Conservation (phyloP, 208 protist species). For the Acanthamoeba healyi region DNA sequence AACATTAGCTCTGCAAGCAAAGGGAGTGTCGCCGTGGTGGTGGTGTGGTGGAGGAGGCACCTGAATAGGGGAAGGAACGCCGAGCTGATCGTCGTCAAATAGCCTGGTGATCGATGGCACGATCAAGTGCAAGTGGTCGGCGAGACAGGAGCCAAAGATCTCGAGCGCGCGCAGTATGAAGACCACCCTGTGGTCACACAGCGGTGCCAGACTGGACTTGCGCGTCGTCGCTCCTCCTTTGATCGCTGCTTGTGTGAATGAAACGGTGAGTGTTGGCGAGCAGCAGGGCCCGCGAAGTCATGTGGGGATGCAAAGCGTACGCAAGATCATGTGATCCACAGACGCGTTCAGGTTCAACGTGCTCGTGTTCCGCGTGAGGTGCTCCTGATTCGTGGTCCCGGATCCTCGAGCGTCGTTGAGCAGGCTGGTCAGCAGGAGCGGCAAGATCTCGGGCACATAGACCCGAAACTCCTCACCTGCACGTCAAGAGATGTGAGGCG, state of each 20-base stretch:
- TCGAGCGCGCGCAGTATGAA: constrained; percentile 87
- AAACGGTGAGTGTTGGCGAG: not conserved
- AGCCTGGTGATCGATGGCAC: constrained; percentile 90
- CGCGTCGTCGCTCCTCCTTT: not conserved
- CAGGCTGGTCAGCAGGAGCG: constrained; percentile 87
- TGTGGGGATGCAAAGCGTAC: not conserved
- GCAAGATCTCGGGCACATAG: constrained; percentile 92
- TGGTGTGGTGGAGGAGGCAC: too few species aligned
- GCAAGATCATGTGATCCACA: not conserved
- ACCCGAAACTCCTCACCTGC: constrained; percentile 92
- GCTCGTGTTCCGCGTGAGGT: too few species aligned
- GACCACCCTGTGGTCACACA: constrained; percentile 35
- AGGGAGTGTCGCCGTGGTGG: too few species aligned
- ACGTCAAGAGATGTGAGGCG: too few species aligned
- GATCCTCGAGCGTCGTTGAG: constrained; percentile 59
- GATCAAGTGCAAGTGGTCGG: constrained; percentile 95
- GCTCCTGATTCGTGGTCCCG: not conserved
- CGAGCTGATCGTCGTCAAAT: constrained; percentile 87
- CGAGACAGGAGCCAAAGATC: constrained; percentile 90
- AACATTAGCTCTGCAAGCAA: too few species aligned
- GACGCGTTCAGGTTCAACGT: not conserved
- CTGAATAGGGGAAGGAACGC: constrained; percentile 71
- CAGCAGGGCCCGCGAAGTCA: not conserved
- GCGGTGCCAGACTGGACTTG: not conserved
- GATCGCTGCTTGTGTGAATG: not conserved